A percentile compares a stretch with the other conserved stretches of the same genome.
Conservation (phyloP, 495 filamentous ascomycete genomes). For the Margaritispora aquatica region DNA sequence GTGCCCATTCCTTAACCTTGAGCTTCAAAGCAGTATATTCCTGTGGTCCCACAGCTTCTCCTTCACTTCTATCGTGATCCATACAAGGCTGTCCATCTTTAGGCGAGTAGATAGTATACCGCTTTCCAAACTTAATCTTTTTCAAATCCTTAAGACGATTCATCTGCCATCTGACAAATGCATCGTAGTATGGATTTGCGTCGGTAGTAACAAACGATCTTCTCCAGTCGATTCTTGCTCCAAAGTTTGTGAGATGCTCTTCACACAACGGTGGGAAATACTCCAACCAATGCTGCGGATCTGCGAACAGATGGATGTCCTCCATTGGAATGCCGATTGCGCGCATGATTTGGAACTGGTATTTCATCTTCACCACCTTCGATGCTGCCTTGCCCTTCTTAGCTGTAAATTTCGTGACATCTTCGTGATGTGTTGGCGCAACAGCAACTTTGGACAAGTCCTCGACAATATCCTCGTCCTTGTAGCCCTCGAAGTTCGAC, state of each 20-base stretch:
- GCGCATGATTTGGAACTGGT: conserved; percentile 87
- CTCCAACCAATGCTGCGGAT: conserved; percentile 80
- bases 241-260: conserved; percentile 75
- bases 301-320: conserved; percentile 88
- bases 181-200: conserved; percentile 94
- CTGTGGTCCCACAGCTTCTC: conserved; percentile 85
- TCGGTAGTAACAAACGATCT: conserved; percentile 90
- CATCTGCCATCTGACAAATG: conserved; percentile 98
- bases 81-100: conserved; percentile 98
- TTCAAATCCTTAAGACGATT: conserved; percentile 79
- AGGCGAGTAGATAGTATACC: conserved; percentile 92
- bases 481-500: conserved; percentile 70
- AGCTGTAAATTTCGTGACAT: conserved; percentile 84
- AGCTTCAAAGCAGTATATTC: conserved; percentile 92
- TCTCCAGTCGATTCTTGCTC: conserved; percentile 87
- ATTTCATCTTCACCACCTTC: conserved; percentile 85
- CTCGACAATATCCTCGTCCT: conserved; percentile 16
- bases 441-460: conserved; percentile 20
- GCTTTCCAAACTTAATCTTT: conserved; percentile 91
- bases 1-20: conserved; percentile 80
- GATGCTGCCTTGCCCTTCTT: conserved; percentile 93
- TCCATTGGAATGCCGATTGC: conserved; percentile 74
- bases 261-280: conserved; percentile 82
- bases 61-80: conserved; percentile 90
- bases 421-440: conserved; percentile 43